Evolutionary conservation across 805 yeast species (phyloP).

Genomic region (Maudiozyma turicensis): DNA sequence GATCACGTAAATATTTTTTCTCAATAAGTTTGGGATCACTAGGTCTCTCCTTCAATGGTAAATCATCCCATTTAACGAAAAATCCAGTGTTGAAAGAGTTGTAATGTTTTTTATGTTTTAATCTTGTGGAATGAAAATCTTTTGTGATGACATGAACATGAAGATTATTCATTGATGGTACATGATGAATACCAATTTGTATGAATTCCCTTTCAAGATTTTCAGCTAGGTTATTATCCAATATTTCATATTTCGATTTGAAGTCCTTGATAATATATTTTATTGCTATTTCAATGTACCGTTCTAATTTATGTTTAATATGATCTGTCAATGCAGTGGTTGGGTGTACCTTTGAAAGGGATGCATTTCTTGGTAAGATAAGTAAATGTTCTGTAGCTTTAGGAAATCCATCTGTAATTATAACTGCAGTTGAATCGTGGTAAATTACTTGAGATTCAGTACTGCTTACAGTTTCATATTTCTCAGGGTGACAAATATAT

Average conservation of each 20-base stretch:
- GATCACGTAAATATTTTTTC: conserved; percentile 18
- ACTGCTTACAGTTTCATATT: conserved; percentile 8
- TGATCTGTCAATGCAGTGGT: conserved; percentile 33
- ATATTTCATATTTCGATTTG: conserved; percentile 5
- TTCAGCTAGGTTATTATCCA: conserved; percentile 6
- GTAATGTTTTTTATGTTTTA: conserved; percentile 59
- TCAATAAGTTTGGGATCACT: conserved; percentile 33
- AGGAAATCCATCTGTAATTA: conserved; percentile 53
- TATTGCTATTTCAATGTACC: conserved; percentile 19
- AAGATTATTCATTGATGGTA: conserved; percentile 59
- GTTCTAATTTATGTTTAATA: conserved; percentile 32
- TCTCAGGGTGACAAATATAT: conserved; percentile 41
- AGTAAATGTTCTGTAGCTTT: conserved; percentile 54
- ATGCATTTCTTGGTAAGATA: conserved; percentile 43
- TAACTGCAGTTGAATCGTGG: conserved; percentile 43
- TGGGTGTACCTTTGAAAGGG: conserved; percentile 41
- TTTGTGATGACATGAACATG: conserved; percentile 66
- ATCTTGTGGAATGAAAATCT: conserved; percentile 44
- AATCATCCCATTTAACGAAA: conserved; percentile 45
- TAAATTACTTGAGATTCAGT: conserved; percentile 32
- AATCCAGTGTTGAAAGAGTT: conserved; percentile 61
- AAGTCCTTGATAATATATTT: conserved; percentile 26
- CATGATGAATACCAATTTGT: conserved; percentile 55
- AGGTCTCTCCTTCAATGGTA: conserved; percentile 32
- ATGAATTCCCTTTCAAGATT: conserved; percentile 26